Base-by-base conservation (phyloP, 768 basidiomycete species). In the Phanerodontia chrysosporium region DNA sequence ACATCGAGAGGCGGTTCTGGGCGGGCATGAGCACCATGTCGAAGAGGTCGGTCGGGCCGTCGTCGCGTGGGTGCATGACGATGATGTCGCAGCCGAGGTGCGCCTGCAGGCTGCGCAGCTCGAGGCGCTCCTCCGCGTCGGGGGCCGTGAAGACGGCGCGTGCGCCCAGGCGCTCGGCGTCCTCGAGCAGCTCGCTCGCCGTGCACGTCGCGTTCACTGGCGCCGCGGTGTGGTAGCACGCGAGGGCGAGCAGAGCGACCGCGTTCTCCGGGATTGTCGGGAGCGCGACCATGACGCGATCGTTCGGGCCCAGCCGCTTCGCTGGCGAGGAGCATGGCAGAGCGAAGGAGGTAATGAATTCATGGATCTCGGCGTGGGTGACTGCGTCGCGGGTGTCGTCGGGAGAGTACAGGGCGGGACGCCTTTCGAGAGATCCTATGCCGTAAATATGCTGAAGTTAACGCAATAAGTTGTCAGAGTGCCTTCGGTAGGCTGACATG, bases 191-290 rank as follows among this genome's bases (percentile, higher is more conserved):
- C 64, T 81, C 80, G 12, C 72, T 65, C 3, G 75, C 64, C 2
- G 80, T 81, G 55, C 78, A 79, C 48, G 71, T 75, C 13, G 77
- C 72, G 64, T 80, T 81, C 35, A 80, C 75, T 0, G 78, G 80
- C 5, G 77, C 79, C 55, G 76, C 76, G 22, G 78, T 76, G 66
- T 80, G 76, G 62, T 79, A 79, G 51, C 60, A 65, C 14, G 75
- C 70, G n/a, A 81, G 58, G 1, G 78, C 72, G 49, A 80, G 72
- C 21, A 81, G 66, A 2, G 78, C 78, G 14, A 79, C 64, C 0
- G 78, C 80, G 51, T 77, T 79, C 61, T 78, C 76, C 24, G 78
- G 76, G 10, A 78, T 78, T 9, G 77, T 75, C 8, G 78, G 78
- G 6, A 80, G 68, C 2, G 71, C 75, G 53, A 78, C 66, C 70